Base-by-base conservation (phyloP, 2,329 filamentous ascomycete species). In the Pseudovirgaria hyperparasitica region DNA sequence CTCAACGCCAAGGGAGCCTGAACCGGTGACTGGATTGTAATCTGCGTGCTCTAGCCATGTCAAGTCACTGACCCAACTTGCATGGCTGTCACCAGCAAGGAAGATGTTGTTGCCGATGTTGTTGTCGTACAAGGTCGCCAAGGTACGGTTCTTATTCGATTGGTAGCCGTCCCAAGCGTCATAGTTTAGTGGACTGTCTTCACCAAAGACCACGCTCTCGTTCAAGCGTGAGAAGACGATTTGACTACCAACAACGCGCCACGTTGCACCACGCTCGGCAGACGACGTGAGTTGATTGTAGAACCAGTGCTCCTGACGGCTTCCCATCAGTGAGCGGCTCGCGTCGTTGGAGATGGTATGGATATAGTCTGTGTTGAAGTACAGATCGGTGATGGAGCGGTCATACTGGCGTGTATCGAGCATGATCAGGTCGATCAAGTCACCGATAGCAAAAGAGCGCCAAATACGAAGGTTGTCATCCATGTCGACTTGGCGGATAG, bases 201-300 rank as follows among this genome's bases (percentile, higher is more conserved):
- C 55, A 9, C 58, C 58, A 28, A 51, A 59, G 0, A n/a, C 11
- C 6, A 39, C 41, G 5, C 34, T 42, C 14, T 43, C 42, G 24
- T 48, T 44, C 30, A 49, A 42, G 3, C 42, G 27, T 2, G 40
- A 43, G 31, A 48, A 49, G 22, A 49, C 35, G 25, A 76, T 70
- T 49, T 82, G 77, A 26, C 73, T 77, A 9, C 77, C 77, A 16
- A 84, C 62, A 17, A 84, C 48, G 15, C 76, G 61, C 78, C 78
- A 84, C 1, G 64, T 60, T 1, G 76, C 72, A 9, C 71, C 71
- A 8, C 77, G 65, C 9, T 65, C 41, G 12, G 65, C 58, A 2
- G 71, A 74, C 27, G 64, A 50, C 3, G 58, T 60, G 4, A 79
- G 53, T 25, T 64, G 55, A 22, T 31, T 31, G 25, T 41, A 48